These are phyloP conservation scores for Blastobotrys elegans DNA, from an alignment of 1,139 yeast species.

Conservation along the genomic window DNA sequence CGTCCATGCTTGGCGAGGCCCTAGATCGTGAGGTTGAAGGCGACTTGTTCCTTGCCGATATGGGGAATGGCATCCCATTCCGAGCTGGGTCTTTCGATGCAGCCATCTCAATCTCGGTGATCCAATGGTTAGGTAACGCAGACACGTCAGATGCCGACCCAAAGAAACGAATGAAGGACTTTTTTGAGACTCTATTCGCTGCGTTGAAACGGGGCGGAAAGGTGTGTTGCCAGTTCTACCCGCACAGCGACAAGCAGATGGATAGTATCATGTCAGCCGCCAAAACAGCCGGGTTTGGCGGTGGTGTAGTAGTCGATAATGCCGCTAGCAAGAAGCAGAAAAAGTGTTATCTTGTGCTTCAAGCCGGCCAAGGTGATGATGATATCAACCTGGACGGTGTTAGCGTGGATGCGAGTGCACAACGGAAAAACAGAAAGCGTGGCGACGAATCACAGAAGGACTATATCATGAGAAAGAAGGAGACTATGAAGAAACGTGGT, in stretches of 20 bases:
- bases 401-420: constrained; percentile 59
- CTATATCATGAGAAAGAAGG: constrained; percentile 86
- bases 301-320: constrained; percentile 90
- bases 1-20: constrained; percentile 94
- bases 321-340: constrained; percentile 90
- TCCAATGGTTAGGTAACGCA: constrained; percentile 98
- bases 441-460: constrained; percentile 71
- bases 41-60: constrained; percentile 83
- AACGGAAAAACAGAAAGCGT: constrained; percentile 35
- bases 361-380: constrained; percentile 73
- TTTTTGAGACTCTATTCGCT: constrained; percentile 85
- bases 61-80: constrained; percentile 92
- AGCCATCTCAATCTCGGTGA: constrained; percentile 90
- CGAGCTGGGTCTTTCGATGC: constrained; percentile 97
- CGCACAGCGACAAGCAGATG: constrained; percentile 80
- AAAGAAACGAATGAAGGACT: constrained; percentile 70
- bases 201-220: constrained; percentile 90
- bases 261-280: constrained; percentile 78
- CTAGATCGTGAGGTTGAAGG: constrained; percentile 91
- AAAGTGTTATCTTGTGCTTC: constrained; percentile 82
- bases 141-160: constrained; percentile 83
- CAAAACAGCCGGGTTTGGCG: constrained; percentile 91
- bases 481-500: constrained; percentile 86
- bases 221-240: constrained; percentile 95
- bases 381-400: constrained; percentile 73